Evolutionary conservation across 208 protist species (phyloP), one percentile per base, ranked within the genome.

Genomic region (Acanthamoeba triangularis): DNA sequence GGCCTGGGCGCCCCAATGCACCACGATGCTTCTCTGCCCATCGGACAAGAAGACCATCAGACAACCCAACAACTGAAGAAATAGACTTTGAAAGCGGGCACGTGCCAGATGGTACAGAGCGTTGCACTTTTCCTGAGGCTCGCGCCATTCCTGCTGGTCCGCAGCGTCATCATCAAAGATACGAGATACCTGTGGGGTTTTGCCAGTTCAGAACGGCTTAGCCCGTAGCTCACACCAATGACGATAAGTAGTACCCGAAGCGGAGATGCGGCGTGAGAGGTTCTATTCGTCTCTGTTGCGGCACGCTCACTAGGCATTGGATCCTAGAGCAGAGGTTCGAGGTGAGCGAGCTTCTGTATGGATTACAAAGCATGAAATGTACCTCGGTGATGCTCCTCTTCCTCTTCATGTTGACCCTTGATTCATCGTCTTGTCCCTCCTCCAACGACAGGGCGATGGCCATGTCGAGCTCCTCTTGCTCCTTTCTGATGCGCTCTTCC

Each of bases 401-500:
- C 72, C 72, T 13, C 47, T 84, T 84, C 25, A 56, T 14, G 47
- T 16, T 54, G 47, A 10, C 47, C 8, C 37, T 13, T 5, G 7
- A 2, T 23, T 84, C 33, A n/a, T 8, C 47, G 25, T 30, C 76
- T 54, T 25, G 7, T 16, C 44, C 14, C 76, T 84, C 76, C 47
- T 84, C 5, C 44, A 84, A n/a, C 37, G 76, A 84, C 10, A 84
- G 76, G 23, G 76, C 76, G 28, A 84, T 84, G 2, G 76, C 76
- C 76, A 84, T 84, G 16, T 84, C 76, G 37, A 84, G 41, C 18
- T 84, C 41, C 41, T 84, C 76, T 84, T 84, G 76, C 18, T 84
- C 76, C 44, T 56, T 20, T 6, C 76, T 13, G 11, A 54, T 25
- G 16, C 44, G 6, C 20, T 84, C 76, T 6, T 47, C 44, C 76